Conservation (phyloP, 805 yeast species). For the Saturnispora zaruensis region DNA sequence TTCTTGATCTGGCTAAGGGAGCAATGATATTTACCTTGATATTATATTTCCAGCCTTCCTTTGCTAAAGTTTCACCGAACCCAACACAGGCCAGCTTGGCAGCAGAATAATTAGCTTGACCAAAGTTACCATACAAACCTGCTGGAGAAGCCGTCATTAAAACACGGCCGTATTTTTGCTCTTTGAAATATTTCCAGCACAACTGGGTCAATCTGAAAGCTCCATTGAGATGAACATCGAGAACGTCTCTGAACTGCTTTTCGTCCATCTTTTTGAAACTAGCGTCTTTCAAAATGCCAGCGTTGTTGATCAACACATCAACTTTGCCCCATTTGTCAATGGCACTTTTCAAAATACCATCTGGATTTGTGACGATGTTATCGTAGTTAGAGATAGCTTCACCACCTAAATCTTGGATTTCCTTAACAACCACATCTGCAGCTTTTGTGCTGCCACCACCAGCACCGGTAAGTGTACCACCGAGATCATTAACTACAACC, state of each 20-base stretch:
- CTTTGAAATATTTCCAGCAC: conserved; percentile 84
- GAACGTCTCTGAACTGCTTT: conserved; percentile 67
- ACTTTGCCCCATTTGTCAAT: conserved; percentile 80
- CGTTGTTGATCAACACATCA: conserved; percentile 85
- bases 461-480: conserved; percentile 71
- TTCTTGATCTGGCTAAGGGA: conserved; percentile 90
- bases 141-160: conserved; percentile 96
- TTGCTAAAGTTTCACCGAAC: conserved; percentile 87
- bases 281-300: conserved; percentile 87
- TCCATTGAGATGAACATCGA: conserved; percentile 86
- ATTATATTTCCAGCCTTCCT: conserved; percentile 83
- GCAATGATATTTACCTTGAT: conserved; percentile 83
- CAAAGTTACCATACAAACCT: conserved; percentile 93
- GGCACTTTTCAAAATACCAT: conserved; percentile 77
- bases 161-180: conserved; percentile 82
- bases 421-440: conserved; percentile 71
- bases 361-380: conserved; percentile 76
- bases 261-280: conserved; percentile 80
- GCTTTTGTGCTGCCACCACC: conserved; percentile 71
- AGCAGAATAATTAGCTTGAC: conserved; percentile 92
- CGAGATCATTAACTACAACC: conserved; percentile 91
- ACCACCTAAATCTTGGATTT: conserved; percentile 70
- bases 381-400: conserved; percentile 90
- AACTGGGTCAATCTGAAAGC: conserved; percentile 77
- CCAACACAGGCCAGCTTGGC: conserved; percentile 89